Evolutionary conservation across 1,284 basidiomycete species (phyloP), one percentile per base, ranked within the genome.

Genomic region (Tausonia pullulans): DNA sequence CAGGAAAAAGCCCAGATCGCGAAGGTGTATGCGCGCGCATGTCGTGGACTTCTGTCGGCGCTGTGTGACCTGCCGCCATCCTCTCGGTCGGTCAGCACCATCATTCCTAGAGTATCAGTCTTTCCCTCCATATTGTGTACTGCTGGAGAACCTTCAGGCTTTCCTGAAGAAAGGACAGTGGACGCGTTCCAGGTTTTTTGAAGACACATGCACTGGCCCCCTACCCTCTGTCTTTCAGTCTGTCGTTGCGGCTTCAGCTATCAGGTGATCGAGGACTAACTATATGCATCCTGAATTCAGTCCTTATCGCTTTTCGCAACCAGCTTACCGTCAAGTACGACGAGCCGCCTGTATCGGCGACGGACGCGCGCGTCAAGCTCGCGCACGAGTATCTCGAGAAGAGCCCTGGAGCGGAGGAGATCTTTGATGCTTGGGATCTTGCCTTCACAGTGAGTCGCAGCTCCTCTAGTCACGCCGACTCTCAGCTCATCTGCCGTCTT

Each of bases 351-450:
- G 67, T 78, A 2, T 56, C 74, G 2, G 74, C 77, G 63, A 71
- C 71, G 5, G 72, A 78, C 63, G 70, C 73, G 0, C 72, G 73
- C 2, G 73, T 77, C n/a, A 68, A 74, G 39, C 71, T 78, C 54
- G 67, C 75, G 2, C 75, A 77, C 66, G 74, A 78, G 60, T 78
- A 77, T 65, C 70, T 77, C 40, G 73, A 75, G 54, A 67, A 71
- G 13, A 76, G 74, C 5, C 75, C 77, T 1, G 72, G 70, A 3
- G 71, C 70, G 7, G 74, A 75, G 13, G 77, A 78, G 65, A 69
- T 78, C 60, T 76, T 77, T 63, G 69, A 70, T 51, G 70, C 71
- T 3, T 78, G 77, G 77, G 71, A 73, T 57, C 65, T 72, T 1
- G 75, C 73, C 8, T 69, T 73, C 44, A 71, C 72, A 68, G 75